phyloP scores from a whole-genome alignment of 169 alveolate genomes.

The Babesia sp. region DNA sequence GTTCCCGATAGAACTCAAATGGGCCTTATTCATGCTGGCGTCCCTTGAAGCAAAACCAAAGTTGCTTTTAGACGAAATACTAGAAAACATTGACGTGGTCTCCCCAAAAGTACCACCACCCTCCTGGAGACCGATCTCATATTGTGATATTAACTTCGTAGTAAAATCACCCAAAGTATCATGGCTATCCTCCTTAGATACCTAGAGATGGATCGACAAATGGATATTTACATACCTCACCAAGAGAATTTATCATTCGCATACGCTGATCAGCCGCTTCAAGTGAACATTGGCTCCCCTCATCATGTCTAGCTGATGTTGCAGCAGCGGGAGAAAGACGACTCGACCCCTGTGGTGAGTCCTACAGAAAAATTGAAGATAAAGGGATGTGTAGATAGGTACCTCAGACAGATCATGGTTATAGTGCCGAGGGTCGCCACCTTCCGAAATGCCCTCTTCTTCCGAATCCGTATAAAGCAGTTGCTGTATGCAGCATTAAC shows the following conservation, averaged over 20 bases:
- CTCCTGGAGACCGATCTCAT: conserved; percentile 22
- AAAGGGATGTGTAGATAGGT: too few species aligned
- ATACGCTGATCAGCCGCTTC: conserved; percentile 30
- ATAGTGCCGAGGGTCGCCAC: not conserved
- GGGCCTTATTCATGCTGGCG: not conserved
- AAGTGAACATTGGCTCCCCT: not conserved
- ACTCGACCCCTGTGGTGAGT: not conserved
- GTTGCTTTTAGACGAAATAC: not conserved
- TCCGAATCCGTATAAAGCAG: conserved; percentile 14
- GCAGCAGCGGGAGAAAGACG: not conserved
- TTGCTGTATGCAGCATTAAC: not conserved
- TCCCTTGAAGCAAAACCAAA: not conserved
- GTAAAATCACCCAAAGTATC: conserved; percentile 45
- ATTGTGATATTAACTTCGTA: conserved; percentile 38
- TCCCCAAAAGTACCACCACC: not conserved
- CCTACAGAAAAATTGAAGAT: too few species aligned
- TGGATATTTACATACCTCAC: not conserved
- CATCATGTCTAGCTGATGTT: not conserved
- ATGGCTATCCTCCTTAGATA: conserved; percentile 4
- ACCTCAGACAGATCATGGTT: not conserved
- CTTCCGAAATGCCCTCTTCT: too few species aligned
- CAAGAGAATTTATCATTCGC: conserved; percentile 24
- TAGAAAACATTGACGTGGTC: not conserved
- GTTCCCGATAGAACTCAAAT: not conserved
- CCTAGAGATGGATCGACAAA: not conserved